Conservation (phyloP, 805 yeast species). For the Pichia paraexigua region DNA sequence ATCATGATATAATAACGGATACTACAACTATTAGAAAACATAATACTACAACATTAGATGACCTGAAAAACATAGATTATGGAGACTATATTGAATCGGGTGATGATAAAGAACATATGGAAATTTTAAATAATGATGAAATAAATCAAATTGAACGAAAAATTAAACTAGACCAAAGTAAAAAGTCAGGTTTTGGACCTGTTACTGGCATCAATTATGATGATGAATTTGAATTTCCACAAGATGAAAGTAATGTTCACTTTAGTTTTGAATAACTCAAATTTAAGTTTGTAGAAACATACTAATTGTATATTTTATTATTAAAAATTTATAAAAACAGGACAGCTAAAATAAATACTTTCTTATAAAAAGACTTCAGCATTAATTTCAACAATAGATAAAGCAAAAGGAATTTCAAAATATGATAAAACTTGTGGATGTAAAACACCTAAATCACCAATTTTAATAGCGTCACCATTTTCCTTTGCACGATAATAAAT, state of each 20-base stretch:
- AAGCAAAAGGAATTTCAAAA: conserved; percentile 91
- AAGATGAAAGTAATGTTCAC: conserved; percentile 24
- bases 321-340: not conserved
- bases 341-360: not conserved
- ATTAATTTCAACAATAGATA: conserved; percentile 83
- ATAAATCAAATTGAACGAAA: conserved; percentile 9
- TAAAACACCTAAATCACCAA: conserved; percentile 88
- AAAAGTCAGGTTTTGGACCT: conserved; percentile 12
- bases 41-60: not conserved
- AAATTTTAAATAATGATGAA: conserved; percentile 19
- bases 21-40: not conserved
- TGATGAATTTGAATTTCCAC: conserved; percentile 30
- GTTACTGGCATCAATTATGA: conserved; percentile 20
- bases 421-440: conserved; percentile 87
- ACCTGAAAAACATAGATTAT: conserved; percentile 7
- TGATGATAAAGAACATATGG: conserved; percentile 11
- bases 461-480: conserved; percentile 45
- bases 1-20: conserved; percentile 1
- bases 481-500: conserved; percentile 62
- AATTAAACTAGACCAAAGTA: conserved; percentile 5
- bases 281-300: not conserved
- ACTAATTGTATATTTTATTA: not conserved
- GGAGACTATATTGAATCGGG: conserved; percentile 17
- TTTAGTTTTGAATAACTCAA: conserved; percentile 22
- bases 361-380: conserved; percentile 73